Evolutionary conservation across 306 rosid genomes (phyloP).

Genomic region (Betula pendula): DNA sequence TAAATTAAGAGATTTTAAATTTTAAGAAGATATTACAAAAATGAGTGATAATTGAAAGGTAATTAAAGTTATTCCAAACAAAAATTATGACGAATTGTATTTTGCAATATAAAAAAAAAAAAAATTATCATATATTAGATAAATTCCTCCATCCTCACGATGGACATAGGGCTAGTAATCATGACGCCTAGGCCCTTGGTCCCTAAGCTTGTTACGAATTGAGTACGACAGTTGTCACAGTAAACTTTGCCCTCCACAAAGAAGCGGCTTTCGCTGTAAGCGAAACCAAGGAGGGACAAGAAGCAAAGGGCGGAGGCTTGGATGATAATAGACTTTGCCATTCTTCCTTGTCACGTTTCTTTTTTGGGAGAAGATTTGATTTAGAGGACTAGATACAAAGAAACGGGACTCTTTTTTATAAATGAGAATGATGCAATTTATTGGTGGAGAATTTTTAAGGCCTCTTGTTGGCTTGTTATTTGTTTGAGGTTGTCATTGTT

Average conservation of each 20-base stretch:
- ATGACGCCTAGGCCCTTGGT: too few species aligned
- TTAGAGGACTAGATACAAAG: not conserved
- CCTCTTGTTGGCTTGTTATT: slow-evolving; percentile 18
- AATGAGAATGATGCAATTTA: not conserved
- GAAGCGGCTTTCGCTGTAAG: not conserved
- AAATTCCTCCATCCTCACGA: too few species aligned
- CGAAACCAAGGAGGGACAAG: slow-evolving; percentile 39
- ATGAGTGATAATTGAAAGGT: too few species aligned
- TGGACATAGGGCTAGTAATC: too few species aligned
- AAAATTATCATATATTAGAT: too few species aligned
- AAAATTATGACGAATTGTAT: too few species aligned
- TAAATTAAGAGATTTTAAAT: too few species aligned
- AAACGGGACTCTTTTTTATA: not conserved
- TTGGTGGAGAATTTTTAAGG: slow-evolving; percentile 16
- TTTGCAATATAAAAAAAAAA: too few species aligned
- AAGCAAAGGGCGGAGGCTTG: slow-evolving; percentile 59
- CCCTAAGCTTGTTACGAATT: slow-evolving; percentile 56
- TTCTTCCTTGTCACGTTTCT: slow-evolving; percentile 26
- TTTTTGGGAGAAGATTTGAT: not conserved
- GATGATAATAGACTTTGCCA: slow-evolving; percentile 51
- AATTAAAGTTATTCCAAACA: too few species aligned
- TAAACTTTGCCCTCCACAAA: slow-evolving; percentile 64
- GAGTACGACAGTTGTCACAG: slow-evolving; percentile 83
- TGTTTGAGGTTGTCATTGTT: slow-evolving; percentile 28
- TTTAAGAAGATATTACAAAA: too few species aligned